Evolutionary conservation across 2,329 filamentous ascomycete species (phyloP).

Genomic region (Pyrenochaeta sp.): DNA sequence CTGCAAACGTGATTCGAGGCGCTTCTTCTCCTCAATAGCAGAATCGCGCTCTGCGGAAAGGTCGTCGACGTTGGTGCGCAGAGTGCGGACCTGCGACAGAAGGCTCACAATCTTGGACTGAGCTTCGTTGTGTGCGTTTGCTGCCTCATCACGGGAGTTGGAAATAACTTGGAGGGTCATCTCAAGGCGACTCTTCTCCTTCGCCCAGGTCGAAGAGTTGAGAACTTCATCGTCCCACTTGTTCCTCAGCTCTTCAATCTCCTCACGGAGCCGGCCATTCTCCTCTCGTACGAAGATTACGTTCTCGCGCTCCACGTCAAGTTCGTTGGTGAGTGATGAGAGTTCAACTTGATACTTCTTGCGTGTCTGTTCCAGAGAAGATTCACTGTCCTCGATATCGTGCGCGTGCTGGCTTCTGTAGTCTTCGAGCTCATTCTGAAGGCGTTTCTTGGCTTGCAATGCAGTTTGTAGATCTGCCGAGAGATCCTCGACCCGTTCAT

Average conservation of each 20-base stretch:
- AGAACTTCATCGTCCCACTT: slow-evolving; percentile 99
- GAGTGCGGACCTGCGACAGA: slow-evolving; percentile 84
- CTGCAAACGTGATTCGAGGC: slow-evolving; percentile 80
- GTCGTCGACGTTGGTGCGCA: slow-evolving; percentile 86
- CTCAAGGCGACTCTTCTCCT: slow-evolving; percentile 93
- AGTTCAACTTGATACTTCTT: slow-evolving; percentile 98
- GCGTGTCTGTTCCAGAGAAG: slow-evolving; percentile 93
- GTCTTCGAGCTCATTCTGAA: slow-evolving; percentile 97
- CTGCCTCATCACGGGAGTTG: slow-evolving; percentile 91
- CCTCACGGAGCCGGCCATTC: slow-evolving; percentile 87
- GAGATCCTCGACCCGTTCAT: slow-evolving; percentile 90
- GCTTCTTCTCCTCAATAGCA: slow-evolving; percentile 86
- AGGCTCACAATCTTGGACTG: slow-evolving; percentile 92
- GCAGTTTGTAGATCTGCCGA: slow-evolving; percentile 87
- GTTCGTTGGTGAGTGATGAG: slow-evolving; percentile 85
- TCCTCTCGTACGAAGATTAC: slow-evolving; percentile 83
- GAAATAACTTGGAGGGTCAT: slow-evolving; percentile 87
- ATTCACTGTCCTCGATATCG: slow-evolving; percentile 96
- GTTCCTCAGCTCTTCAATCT: slow-evolving; percentile 89
- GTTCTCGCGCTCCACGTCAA: slow-evolving; percentile 93
- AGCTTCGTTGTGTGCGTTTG: slow-evolving; percentile 91
- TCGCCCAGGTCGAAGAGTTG: slow-evolving; percentile 97
- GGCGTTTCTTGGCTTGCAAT: slow-evolving; percentile 86
- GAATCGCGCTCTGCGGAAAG: slow-evolving; percentile 83
- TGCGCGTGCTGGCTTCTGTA: slow-evolving; percentile 94